phyloP scores from a whole-genome alignment of 768 basidiomycete genomes.

The Termitomyces sp. region DNA sequence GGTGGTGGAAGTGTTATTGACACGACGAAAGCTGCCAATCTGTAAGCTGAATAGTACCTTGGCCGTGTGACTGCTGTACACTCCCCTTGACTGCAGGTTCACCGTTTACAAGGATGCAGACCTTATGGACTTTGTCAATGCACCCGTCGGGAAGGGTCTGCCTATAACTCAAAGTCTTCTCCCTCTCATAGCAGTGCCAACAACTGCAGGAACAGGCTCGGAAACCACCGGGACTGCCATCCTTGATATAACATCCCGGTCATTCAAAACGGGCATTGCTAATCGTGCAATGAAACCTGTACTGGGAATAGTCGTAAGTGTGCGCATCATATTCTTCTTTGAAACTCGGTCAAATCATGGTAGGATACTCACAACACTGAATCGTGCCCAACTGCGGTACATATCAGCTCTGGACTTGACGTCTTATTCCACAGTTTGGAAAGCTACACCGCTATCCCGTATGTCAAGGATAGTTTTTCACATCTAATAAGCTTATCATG shows the following conservation, averaged over 20 bases:
- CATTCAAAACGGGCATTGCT: constrained; percentile 97
- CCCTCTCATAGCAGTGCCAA: constrained; percentile 81
- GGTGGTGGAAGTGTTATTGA: constrained; percentile 96
- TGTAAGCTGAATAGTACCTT: constrained; percentile 36
- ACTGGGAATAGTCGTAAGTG: constrained; percentile 67
- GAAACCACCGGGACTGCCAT: constrained; percentile 96
- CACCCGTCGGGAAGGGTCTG: constrained; percentile 88
- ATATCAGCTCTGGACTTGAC: constrained; percentile 92
- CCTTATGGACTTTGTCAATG: constrained; percentile 95
- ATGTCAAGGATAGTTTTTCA: constrained; percentile 26
- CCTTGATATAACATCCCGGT: constrained; percentile 83
- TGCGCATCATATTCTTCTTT: neutral
- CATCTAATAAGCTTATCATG: neutral
- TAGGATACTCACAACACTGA: constrained; percentile 88
- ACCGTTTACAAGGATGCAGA: constrained; percentile 89
- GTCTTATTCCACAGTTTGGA: constrained; percentile 96
- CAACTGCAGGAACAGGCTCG: constrained; percentile 81
- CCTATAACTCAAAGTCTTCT: constrained; percentile 70
- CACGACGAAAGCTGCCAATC: constrained; percentile 91
- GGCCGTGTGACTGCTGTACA: neutral
- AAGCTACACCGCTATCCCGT: constrained; percentile 93
- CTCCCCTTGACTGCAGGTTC: constrained; percentile 43
- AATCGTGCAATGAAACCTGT: constrained; percentile 87
- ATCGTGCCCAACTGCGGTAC: constrained; percentile 85
- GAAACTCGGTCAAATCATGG: neutral